Conservation (phyloP, 108 stramenopile species). For the Skeletonema potamos region DNA sequence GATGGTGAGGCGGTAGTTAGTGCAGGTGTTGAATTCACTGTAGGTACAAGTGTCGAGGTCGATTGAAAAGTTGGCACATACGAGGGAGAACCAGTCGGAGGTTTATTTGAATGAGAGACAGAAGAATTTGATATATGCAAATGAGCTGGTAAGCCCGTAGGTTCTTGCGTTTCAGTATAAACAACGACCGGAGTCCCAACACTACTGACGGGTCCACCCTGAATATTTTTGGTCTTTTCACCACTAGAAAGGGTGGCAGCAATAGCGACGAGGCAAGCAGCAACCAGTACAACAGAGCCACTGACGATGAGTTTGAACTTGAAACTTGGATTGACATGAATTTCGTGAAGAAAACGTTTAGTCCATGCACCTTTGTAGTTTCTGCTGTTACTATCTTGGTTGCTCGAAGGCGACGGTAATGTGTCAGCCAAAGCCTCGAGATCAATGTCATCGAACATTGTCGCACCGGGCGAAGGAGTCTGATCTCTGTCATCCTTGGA, state of each 20-base stretch:
- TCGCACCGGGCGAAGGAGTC: not conserved
- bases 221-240: not conserved
- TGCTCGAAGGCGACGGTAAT: not conserved
- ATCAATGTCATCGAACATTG: conserved; percentile 32
- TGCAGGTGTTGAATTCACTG: not conserved
- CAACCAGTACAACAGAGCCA: not conserved
- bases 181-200: conserved; percentile 2
- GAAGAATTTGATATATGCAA: not conserved
- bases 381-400: not conserved
- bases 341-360: conserved; percentile 18
- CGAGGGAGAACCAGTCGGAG: conserved; percentile 4
- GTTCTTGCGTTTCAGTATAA: conserved; percentile 11
- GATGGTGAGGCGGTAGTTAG: not conserved
- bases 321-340: conserved; percentile 22
- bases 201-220: conserved; percentile 1
- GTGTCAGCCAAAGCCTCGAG: conserved; percentile 25
- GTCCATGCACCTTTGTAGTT: not conserved
- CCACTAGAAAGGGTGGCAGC: not conserved
- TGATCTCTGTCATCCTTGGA: conserved; percentile 10
- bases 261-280: not conserved
- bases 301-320: conserved; percentile 20
- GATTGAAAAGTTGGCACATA: not conserved
- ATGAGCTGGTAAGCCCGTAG: conserved; percentile 8
- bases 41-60: not conserved
- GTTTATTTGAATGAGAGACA: not conserved